Conservation (phyloP, 805 yeast species). For the Nakazawaea populi region DNA sequence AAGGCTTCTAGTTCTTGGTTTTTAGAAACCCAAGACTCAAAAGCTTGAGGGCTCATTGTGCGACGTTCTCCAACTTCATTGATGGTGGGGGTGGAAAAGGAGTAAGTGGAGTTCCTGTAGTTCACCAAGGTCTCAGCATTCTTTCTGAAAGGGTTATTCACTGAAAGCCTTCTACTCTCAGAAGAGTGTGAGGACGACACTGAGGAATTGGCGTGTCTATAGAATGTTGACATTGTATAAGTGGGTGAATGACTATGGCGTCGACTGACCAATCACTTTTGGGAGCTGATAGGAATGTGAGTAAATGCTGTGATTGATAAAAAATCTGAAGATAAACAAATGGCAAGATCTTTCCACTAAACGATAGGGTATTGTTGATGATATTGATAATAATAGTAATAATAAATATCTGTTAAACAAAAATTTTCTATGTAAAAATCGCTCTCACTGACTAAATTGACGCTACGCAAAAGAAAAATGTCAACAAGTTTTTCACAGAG, state of each 20-base stretch:
- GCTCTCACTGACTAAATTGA: too few relatives aligned
- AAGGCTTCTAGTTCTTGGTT: slow-evolving; percentile 29
- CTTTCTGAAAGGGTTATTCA: slow-evolving; percentile 70
- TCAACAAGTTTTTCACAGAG: too few relatives aligned
- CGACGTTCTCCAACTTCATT: slow-evolving; percentile 20
- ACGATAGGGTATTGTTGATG: too few relatives aligned
- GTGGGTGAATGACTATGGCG: background rate
- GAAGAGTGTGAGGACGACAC: slow-evolving; percentile 29
- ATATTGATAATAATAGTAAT: too few relatives aligned
- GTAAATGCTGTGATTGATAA: too few relatives aligned
- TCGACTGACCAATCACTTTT: too few relatives aligned
- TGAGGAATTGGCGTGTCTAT: slow-evolving; percentile 25
- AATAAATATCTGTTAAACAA: too few relatives aligned
- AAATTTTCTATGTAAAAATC: too few relatives aligned
- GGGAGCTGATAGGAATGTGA: too few relatives aligned
- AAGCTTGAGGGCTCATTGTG: slow-evolving; percentile 25
- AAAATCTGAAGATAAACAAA: too few relatives aligned
- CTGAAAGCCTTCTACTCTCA: slow-evolving; percentile 40
- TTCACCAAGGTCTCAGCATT: slow-evolving; percentile 10
- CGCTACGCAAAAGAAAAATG: too few relatives aligned
- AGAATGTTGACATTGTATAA: slow-evolving; percentile 12
- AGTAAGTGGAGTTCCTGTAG: slow-evolving; percentile 10
- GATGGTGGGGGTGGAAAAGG: slow-evolving; percentile 17
- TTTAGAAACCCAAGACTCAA: slow-evolving; percentile 55
- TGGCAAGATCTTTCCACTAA: too few relatives aligned